Conservation (phyloP, 2,329 filamentous ascomycete genomes). For the Thelonectria discophora region DNA sequence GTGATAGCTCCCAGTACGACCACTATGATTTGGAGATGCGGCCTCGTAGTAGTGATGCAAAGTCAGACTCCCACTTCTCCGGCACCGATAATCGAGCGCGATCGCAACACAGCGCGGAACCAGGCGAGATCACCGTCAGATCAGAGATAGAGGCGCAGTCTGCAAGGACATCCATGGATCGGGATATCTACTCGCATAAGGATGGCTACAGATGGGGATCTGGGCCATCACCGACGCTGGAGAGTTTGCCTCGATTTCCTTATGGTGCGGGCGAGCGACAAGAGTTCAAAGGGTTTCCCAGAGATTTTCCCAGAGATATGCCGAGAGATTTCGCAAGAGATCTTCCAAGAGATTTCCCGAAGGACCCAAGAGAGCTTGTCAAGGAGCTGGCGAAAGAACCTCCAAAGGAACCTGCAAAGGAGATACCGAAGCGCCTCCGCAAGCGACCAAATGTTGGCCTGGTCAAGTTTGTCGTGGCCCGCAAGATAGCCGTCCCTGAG, state of each 20-base stretch:
- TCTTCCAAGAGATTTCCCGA: background rate
- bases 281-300: background rate
- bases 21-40: constrained; percentile 54
- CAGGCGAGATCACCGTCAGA: constrained; percentile 56
- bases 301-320: background rate
- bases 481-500: constrained; percentile 46
- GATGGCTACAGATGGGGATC: constrained; percentile 30
- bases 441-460: constrained; percentile 45
- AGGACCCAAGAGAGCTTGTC: background rate
- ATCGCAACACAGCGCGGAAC: constrained; percentile 55
- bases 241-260: constrained; percentile 31
- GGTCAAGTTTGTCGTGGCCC: constrained; percentile 53
- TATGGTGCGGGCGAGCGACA: constrained; percentile 20
- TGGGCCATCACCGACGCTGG: constrained; percentile 38
- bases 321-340: background rate
- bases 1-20: constrained; percentile 49
- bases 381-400: constrained; percentile 17
- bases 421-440: constrained; percentile 36
- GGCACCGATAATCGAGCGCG: constrained; percentile 49
- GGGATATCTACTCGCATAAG: constrained; percentile 32
- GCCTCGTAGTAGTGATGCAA: constrained; percentile 63
- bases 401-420: constrained; percentile 24
- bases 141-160: constrained; percentile 53
- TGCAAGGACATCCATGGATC: constrained; percentile 39
- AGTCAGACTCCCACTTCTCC: constrained; percentile 52